Base-by-base conservation (phyloP, 2,329 filamentous ascomycete genomes). In the Hymenoscyphus albidus region DNA sequence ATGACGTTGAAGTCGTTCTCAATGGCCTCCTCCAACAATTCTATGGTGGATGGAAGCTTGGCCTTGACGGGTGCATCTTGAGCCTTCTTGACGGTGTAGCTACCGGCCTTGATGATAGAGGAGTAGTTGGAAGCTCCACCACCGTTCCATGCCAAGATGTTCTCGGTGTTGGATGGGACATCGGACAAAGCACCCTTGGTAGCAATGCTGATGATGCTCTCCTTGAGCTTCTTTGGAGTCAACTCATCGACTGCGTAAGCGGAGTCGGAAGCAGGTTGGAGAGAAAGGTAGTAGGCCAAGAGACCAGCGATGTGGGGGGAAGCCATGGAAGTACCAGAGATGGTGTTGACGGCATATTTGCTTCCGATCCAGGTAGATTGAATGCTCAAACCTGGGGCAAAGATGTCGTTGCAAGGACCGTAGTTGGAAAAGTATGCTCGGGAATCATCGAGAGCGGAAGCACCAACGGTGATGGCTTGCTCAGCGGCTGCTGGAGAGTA, bases 361-460 rank as follows among this genome's bases (percentile, higher is more conserved):
- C 90, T 94, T 77, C 96, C 95, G 74, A 96, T 97, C 95, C 95
- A 99, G 78, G 95, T 98, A 70, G 95, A 99, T 74, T 92, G 87
- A 75, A 99, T 97, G 88, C 93, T 97, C 75, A 97, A 85, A 76
- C 95, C 95, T 67, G 95, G 95, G 69, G 93, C 95, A 76, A 99
- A 99, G 85, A 99, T 97, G 81, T 99, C 95, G 78, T 94, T 97
- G 87, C 95, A 99, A 85, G 94, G 95, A 79, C 95, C 95, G 80
- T 89, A 98, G 91, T 99, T 99, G 87, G 96, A 99, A 88, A 99
- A 99, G 87, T 98, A 99, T 70, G 95, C 95, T 81, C 95, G 94
- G 84, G 92, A 92, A 77, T 99, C 95, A 75, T 90, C 87, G 66
- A 99, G 87, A 72, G 92, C 95, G 57, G 93, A 96, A 71, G 95